Evolutionary conservation across 2,329 filamentous ascomycete species (phyloP).

Genomic region (Zymoseptoria brevis): DNA sequence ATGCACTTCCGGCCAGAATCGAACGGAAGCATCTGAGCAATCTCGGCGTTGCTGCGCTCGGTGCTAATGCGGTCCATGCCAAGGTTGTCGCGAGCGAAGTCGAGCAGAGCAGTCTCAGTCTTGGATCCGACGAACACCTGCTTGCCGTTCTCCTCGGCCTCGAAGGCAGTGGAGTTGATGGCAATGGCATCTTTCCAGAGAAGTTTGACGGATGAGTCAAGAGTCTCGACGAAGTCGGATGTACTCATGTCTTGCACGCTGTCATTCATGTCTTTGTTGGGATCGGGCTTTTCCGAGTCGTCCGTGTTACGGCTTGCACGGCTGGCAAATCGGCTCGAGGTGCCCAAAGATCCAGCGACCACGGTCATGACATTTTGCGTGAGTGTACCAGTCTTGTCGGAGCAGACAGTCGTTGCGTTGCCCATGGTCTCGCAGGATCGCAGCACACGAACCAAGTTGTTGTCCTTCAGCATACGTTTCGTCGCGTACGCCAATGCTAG

Average conservation of each 20-base stretch:
- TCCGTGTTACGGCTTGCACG: slow-evolving; percentile 21
- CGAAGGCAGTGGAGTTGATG: slow-evolving; percentile 63
- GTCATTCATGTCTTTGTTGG: slow-evolving; percentile 27
- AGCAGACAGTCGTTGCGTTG: slow-evolving; percentile 68
- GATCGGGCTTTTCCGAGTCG: slow-evolving; percentile 16
- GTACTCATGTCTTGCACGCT: slow-evolving; percentile 43
- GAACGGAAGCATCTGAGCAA: slow-evolving; percentile 52
- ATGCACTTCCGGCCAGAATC: slow-evolving; percentile 63
- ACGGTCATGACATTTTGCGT: slow-evolving; percentile 72
- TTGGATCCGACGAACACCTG: slow-evolving; percentile 63
- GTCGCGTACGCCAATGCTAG: slow-evolving; percentile 61
- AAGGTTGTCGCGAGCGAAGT: slow-evolving; percentile 58
- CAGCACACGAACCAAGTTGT: slow-evolving; percentile 61
- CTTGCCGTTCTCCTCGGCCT: slow-evolving; percentile 54
- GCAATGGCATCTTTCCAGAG: slow-evolving; percentile 57
- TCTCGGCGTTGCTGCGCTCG: slow-evolving; percentile 54
- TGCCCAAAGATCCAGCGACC: slow-evolving; percentile 62
- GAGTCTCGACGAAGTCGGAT: slow-evolving; percentile 46
- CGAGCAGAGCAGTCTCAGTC: slow-evolving; percentile 67
- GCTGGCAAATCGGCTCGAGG: slow-evolving; percentile 48
- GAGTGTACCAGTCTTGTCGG: slow-evolving; percentile 68
- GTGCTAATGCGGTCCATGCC: slow-evolving; percentile 55
- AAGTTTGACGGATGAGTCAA: slow-evolving; percentile 46
- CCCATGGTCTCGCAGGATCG: slow-evolving; percentile 65
- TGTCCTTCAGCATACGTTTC: slow-evolving; percentile 60